These are phyloP conservation scores for Mucor mucedo DNA, from an alignment of 371 early-diverging fungal genomes.

Conservation along the genomic window DNA sequence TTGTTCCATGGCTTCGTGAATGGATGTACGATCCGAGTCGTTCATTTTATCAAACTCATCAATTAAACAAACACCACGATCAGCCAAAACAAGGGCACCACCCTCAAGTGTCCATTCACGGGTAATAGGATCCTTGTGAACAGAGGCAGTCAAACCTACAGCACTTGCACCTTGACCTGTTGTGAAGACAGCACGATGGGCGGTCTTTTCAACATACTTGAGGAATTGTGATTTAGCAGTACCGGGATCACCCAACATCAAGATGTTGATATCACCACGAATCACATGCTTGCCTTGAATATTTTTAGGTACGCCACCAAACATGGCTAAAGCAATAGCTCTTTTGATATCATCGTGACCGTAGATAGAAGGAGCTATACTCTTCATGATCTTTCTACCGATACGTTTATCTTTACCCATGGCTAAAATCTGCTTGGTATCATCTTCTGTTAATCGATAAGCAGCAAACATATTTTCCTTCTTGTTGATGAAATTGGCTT, in stretches of 20 bases:
- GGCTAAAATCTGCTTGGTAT: conserved; percentile 81
- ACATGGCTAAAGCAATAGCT: conserved; percentile 94
- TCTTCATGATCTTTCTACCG: conserved; percentile 88
- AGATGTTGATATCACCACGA: conserved; percentile 99
- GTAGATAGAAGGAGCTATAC: conserved; percentile 99
- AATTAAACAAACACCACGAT: conserved; percentile 97
- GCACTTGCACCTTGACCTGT: conserved; percentile 99
- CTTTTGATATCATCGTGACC: conserved; percentile 99
- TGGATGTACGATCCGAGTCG: conserved; percentile 74
- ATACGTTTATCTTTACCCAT: conserved; percentile 86
- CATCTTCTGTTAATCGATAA: conserved; percentile 90
- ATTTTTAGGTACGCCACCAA: conserved; percentile 97
- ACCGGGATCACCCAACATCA: conserved; percentile 99
- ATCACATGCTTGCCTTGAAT: conserved; percentile 91
- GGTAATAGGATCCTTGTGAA: conserved; percentile 95
- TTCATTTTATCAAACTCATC: conserved; percentile 99
- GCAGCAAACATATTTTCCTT: conserved; percentile 89
- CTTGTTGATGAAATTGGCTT: conserved; percentile 92
- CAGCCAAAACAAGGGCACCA: conserved; percentile 99
- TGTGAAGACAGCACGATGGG: conserved; percentile 97
- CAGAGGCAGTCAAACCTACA: conserved; percentile 99
- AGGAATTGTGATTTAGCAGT: conserved; percentile 99
- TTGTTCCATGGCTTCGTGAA: conserved; percentile 99
- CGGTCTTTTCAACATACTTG: conserved; percentile 96
- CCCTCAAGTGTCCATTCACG: conserved; percentile 99